Evolutionary conservation across 164 flowering plant species (phyloP), one percentile per base, ranked within the genome.

Genomic region (Hamamelis virginiana): DNA sequence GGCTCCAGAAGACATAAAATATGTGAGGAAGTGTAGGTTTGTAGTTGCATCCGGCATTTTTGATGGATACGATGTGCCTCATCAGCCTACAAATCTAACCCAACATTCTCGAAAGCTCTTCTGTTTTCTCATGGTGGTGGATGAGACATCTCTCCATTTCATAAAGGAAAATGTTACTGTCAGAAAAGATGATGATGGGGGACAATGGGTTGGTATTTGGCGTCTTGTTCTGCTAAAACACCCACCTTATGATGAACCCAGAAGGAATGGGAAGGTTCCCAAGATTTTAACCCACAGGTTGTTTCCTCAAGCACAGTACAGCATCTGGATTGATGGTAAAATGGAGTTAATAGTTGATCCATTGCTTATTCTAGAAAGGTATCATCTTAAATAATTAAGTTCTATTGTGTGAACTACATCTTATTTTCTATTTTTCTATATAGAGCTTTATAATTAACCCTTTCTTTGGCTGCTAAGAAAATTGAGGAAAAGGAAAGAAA

Each of bases 321-420:
- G 96, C 78, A 96, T 93, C 69, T 96, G 99, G 99, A 89, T 96
- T 73, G 99, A 96, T 84, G 98, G 98, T 57, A 96, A 96, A 80
- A 96, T 96, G 99, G 98, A 96, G 84, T 86, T 93, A 26, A 77
- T 91, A 25, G 97, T 93, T 44, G 98, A 96, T 73, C 98, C 99
- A 10, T 80, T 96, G 74, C 92, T 89, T 57, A 84, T 96, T 45
- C 78, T 96, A 5, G 99, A 96, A 86, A 91, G 99, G 99, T 91
- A 79, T 38, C n/a, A 16, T 45, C 44, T 9, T 68, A 25, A 18
- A 25, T 58, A 15, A 22, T 25, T 25, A 27, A 58, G 38, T 38
- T 11, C 28, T 38, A 38, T 10, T 44, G 33, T 4, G 14, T 16
- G 16, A 28, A 18, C 18, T 5, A 33, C 41, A n/a, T n/a, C 28